These are phyloP conservation scores for Viridothelium virens DNA, from an alignment of 495 filamentous ascomycete species.

Conservation along the genomic window DNA sequence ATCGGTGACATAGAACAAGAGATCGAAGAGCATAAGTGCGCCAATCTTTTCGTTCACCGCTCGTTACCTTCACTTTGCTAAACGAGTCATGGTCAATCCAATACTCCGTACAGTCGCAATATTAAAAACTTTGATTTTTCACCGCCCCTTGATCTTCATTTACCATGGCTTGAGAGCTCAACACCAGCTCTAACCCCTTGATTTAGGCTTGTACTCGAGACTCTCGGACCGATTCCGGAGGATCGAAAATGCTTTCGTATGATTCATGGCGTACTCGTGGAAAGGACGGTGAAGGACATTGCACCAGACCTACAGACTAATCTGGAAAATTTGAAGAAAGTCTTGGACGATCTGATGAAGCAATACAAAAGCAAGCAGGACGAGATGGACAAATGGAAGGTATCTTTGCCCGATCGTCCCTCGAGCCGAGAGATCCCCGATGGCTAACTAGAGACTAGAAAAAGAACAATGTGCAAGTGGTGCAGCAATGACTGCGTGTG, in stretches of 20 bases:
- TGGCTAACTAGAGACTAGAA: slow-evolving; percentile 50
- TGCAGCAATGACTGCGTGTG: slow-evolving; percentile 56
- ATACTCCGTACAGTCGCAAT: slow-evolving; percentile 3
- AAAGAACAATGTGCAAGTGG: slow-evolving; percentile 97
- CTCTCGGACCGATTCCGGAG: slow-evolving; percentile 68
- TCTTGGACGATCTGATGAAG: slow-evolving; percentile 92
- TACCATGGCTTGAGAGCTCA: slow-evolving; percentile 10
- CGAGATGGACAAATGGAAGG: slow-evolving; percentile 98
- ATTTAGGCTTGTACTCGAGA: slow-evolving; percentile 86
- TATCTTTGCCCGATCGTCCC: slow-evolving; percentile 36
- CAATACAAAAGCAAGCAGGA: slow-evolving; percentile 93
- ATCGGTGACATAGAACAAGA: slow-evolving; percentile 97
- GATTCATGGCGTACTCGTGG: slow-evolving; percentile 93
- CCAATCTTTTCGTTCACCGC: slow-evolving; percentile 25
- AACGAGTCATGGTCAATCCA: slow-evolving; percentile 18
- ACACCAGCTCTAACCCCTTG: not conserved
- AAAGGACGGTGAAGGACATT: slow-evolving; percentile 87
- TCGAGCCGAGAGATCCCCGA: not conserved
- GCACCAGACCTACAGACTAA: slow-evolving; percentile 89
- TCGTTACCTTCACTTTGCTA: slow-evolving; percentile 3
- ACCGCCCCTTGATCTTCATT: slow-evolving; percentile 12
- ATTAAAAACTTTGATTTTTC: slow-evolving; percentile 2
- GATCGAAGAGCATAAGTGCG: slow-evolving; percentile 95
- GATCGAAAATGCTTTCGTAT: slow-evolving; percentile 97
- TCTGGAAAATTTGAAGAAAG: slow-evolving; percentile 86